These are phyloP conservation scores for Xylaria flabelliformis DNA, from an alignment of 495 filamentous ascomycete genomes.

Conservation along the genomic window DNA sequence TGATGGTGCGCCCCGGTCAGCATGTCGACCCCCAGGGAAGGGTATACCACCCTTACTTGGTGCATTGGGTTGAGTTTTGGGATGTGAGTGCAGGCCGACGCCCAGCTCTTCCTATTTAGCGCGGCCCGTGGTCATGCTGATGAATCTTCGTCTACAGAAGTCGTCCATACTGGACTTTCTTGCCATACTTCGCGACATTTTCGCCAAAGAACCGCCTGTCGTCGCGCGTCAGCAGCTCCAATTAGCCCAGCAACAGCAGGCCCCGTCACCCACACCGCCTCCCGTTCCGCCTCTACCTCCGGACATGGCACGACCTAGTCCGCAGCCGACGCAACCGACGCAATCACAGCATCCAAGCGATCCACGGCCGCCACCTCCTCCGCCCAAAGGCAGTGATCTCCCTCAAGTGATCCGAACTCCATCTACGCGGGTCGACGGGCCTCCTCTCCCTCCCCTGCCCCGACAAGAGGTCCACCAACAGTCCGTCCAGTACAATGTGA, in stretches of 20 bases:
- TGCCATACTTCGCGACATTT: slow-evolving; percentile 82
- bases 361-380: slow-evolving; percentile 49
- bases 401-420: slow-evolving; percentile 35
- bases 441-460: slow-evolving; percentile 48
- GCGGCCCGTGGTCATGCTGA: slow-evolving; percentile 34
- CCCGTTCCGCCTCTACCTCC: slow-evolving; percentile 75
- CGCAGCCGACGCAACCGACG: slow-evolving; percentile 33
- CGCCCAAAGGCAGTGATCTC: slow-evolving; percentile 48
- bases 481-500: slow-evolving; percentile 38
- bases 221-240: slow-evolving; percentile 70
- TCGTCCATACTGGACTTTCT: slow-evolving; percentile 82
- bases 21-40: slow-evolving; percentile 94
- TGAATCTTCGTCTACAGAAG: slow-evolving; percentile 59
- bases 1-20: slow-evolving; percentile 89
- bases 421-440: slow-evolving; percentile 30
- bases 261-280: slow-evolving; percentile 61
- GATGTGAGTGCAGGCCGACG: slow-evolving; percentile 69
- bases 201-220: slow-evolving; percentile 93
- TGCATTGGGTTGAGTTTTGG: slow-evolving; percentile 86
- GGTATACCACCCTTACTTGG: slow-evolving; percentile 94
- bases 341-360: slow-evolving; percentile 29
- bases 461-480: slow-evolving; percentile 37
- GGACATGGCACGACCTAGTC: slow-evolving; percentile 52
- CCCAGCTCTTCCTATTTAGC: neutral
- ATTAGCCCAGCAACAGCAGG: slow-evolving; percentile 39